phyloP scores from a whole-genome alignment of 1,284 basidiomycete species.

The Ceratobasidium papillatum region DNA sequence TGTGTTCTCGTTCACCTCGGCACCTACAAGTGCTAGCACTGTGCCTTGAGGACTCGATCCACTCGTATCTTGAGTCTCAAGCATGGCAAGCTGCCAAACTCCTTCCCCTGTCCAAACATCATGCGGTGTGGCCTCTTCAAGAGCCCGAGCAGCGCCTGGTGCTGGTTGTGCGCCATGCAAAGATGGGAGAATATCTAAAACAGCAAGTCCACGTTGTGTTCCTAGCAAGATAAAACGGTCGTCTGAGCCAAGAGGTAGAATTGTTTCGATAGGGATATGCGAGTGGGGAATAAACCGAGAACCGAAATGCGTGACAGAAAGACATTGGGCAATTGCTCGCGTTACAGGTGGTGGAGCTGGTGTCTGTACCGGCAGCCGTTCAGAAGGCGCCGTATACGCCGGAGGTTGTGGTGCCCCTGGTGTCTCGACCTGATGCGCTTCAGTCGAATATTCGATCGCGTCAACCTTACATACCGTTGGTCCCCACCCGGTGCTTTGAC shows the following conservation, averaged over 20 bases:
- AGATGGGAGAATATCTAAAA: slow-evolving; percentile 77
- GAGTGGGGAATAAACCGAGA: slow-evolving; percentile 84
- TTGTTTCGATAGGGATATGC: slow-evolving; percentile 71
- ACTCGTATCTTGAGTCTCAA: slow-evolving; percentile 69
- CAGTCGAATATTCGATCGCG: slow-evolving; percentile 19
- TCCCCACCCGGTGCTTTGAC: slow-evolving; percentile 71
- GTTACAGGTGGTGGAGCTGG: slow-evolving; percentile 54
- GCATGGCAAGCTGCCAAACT: slow-evolving; percentile 75
- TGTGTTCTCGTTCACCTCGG: slow-evolving; percentile 59
- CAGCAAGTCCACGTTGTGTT: slow-evolving; percentile 77
- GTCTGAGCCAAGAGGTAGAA: slow-evolving; percentile 67
- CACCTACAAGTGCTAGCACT: slow-evolving; percentile 73
- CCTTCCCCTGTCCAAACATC: slow-evolving; percentile 79
- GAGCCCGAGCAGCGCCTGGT: slow-evolving; percentile 49
- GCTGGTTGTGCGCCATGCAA: slow-evolving; percentile 56
- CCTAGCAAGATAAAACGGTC: slow-evolving; percentile 74
- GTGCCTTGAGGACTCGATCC: slow-evolving; percentile 74
- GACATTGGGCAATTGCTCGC: slow-evolving; percentile 53
- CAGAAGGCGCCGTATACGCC: slow-evolving; percentile 42
- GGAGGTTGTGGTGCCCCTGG: slow-evolving; percentile 49
- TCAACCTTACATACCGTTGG: slow-evolving; percentile 51
- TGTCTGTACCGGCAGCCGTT: slow-evolving; percentile 45
- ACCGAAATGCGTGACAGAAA: slow-evolving; percentile 76
- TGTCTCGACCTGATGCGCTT: slow-evolving; percentile 8
- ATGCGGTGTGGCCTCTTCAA: slow-evolving; percentile 60